These are phyloP conservation scores for Pichia paraexigua DNA, from an alignment of 805 yeast species.

Conservation along the genomic window DNA sequence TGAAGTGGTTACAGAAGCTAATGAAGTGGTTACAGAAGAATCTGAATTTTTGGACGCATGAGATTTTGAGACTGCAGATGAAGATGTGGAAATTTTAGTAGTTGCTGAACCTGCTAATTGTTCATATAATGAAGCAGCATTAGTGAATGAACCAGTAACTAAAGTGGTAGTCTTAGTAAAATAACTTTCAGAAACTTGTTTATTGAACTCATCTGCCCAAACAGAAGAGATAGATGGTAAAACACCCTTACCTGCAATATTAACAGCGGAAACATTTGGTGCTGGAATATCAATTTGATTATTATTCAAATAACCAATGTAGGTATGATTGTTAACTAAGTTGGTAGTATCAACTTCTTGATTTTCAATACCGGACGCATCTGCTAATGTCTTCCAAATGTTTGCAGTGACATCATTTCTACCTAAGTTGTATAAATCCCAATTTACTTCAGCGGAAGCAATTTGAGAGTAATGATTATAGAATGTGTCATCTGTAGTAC, in stretches of 20 bases:
- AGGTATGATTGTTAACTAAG: conserved; percentile 28
- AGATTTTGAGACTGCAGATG: conserved; percentile 6
- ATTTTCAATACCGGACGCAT: conserved; percentile 26
- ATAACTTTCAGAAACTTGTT: conserved; percentile 22
- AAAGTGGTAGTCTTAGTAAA: conserved; percentile 30
- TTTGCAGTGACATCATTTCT: conserved; percentile 45
- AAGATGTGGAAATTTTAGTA: not conserved
- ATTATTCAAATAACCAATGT: conserved; percentile 28
- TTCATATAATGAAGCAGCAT: not conserved
- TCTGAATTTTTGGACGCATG: not conserved
- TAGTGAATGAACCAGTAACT: conserved; percentile 11
- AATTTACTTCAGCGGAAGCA: conserved; percentile 44
- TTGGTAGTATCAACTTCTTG: conserved; percentile 28
- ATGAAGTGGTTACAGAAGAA: not conserved
- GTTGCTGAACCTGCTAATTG: conserved; percentile 9
- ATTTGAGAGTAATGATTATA: conserved; percentile 46
- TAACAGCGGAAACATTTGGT: conserved; percentile 30
- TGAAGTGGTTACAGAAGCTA: not conserved
- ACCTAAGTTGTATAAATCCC: conserved; percentile 42
- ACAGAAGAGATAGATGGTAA: conserved; percentile 26
- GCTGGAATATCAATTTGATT: conserved; percentile 26
- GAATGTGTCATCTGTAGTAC: conserved; percentile 39
- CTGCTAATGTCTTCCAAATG: conserved; percentile 37
- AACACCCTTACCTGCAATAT: conserved; percentile 29
- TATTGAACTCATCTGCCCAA: conserved; percentile 26